Conservation (phyloP, 441 rosid species). For the Adansonia rubrostipa region DNA sequence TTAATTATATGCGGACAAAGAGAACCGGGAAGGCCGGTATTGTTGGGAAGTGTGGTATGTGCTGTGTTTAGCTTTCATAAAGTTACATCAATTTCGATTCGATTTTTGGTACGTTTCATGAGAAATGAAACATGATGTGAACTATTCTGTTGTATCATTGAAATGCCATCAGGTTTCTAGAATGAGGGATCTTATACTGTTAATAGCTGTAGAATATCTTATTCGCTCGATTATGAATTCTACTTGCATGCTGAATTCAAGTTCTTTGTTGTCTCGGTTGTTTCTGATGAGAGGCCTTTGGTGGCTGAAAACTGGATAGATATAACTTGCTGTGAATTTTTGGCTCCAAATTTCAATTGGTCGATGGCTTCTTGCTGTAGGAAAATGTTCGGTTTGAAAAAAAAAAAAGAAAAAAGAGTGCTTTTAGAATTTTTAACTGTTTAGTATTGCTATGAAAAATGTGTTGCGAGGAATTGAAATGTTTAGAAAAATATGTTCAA, state of each 20-base stretch:
- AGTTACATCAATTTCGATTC: background rate
- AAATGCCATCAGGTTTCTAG: background rate
- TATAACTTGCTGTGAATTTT: too few relatives aligned
- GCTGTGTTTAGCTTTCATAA: background rate
- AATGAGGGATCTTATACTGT: background rate
- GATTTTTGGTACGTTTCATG: background rate
- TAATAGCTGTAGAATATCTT: background rate
- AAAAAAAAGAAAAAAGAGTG: too few relatives aligned
- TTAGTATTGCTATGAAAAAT: too few relatives aligned
- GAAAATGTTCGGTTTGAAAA: too few relatives aligned
- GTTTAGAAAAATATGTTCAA: too few relatives aligned
- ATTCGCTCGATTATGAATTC: background rate
- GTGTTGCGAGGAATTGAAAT: too few relatives aligned
- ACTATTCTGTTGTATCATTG: background rate
- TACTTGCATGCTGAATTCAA: background rate
- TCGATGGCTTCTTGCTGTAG: too few relatives aligned
- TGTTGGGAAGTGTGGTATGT: slow-evolving; percentile 60
- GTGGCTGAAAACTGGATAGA: background rate
- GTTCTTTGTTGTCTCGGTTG: too few relatives aligned
- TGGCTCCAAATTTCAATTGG: too few relatives aligned
- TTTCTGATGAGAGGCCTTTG: too few relatives aligned
- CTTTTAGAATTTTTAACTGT: too few relatives aligned
- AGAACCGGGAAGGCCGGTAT: slow-evolving; percentile 71
- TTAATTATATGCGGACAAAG: slow-evolving; percentile 46
- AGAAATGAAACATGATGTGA: background rate